Evolutionary conservation across 2,329 filamentous ascomycete genomes (phyloP), one percentile per base, ranked within the genome.

Genomic region (Sporothrix phasma): DNA sequence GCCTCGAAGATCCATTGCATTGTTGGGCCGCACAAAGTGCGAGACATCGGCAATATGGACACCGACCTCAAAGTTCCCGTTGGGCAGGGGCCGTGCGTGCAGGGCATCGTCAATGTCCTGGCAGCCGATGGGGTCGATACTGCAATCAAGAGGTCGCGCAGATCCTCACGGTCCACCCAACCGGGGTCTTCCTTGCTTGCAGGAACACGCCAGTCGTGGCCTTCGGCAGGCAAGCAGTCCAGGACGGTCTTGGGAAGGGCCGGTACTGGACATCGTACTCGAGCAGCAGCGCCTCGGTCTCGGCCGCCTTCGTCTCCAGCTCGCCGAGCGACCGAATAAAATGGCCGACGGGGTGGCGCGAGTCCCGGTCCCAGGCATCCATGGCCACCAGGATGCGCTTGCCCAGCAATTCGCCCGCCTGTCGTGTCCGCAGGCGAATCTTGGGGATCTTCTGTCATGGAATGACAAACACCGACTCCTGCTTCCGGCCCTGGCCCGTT

Each of bases 21-120:
- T 99, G 74, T 90, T 92, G 29, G 95, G 92, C 76, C 94, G 96
- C 71, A 99, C 94, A 73, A 99, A 99, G 76, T 99, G 89, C 10
- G 94, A 97, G n/a, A 99, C 94, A 75, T 99, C 94, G 31, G 94
- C 95, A 75, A 99, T 99, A 76, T 99, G 95, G 17, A 99, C 94
- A 68, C 94, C 94, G 10, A 99, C 92, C 75, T 97, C 91, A 68
- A 87, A 92, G 74, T 97, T 97, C 49, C 95, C 94, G 71, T 97
- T 97, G 0, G 91, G 88, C 24, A 99, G 78, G 60, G 83, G 81
- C 66, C 87, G 84, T 6, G 94, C 92, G 75, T 99, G 95, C 6
- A 99, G 83, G 19, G 94, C 94, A 76, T 99, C 95, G 71, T 99
- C 94, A 65, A 99, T 99, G 79, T 99, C 94, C 72, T 97, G 93